Evolutionary conservation across 2,329 filamentous ascomycete species (phyloP).

Genomic region (Aspergillus felis): DNA sequence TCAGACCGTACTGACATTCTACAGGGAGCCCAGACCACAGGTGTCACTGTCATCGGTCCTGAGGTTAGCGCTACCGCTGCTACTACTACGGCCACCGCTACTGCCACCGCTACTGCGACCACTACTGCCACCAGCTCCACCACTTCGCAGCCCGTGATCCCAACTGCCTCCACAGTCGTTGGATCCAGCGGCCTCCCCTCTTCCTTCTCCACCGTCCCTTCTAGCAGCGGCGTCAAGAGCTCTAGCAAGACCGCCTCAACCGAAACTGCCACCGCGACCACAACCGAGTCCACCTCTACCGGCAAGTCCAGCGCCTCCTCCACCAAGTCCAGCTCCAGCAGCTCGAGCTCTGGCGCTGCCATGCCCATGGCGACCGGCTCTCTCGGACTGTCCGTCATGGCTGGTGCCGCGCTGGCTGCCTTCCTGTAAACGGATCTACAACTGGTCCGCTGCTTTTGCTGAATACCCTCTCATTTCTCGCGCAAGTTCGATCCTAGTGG

Average conservation of each 20-base stretch:
- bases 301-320: slow-evolving; percentile 16
- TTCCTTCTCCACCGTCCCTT: slow-evolving; percentile 20
- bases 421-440: slow-evolving; percentile 33
- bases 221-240: slow-evolving; percentile 16
- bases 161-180: slow-evolving; percentile 17
- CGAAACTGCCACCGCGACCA: slow-evolving; percentile 21
- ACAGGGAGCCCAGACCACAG: not conserved
- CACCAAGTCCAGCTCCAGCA: slow-evolving; percentile 12
- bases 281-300: slow-evolving; percentile 16
- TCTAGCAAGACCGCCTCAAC: slow-evolving; percentile 11
- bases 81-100: not conserved
- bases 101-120: not conserved
- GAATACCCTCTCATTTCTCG: not conserved
- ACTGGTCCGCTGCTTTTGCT: not conserved
- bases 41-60: not conserved
- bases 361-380: slow-evolving; percentile 36
- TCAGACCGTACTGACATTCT: not conserved
- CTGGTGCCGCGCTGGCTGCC: slow-evolving; percentile 41
- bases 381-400: slow-evolving; percentile 35
- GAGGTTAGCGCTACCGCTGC: not conserved
- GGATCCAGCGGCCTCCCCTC: slow-evolving; percentile 21
- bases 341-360: slow-evolving; percentile 26
- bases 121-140: slow-evolving; percentile 12
- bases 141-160: slow-evolving; percentile 33
- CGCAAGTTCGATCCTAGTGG: not conserved